Conservation (phyloP, 805 yeast genomes). For the Teunomyces funiuensis region DNA sequence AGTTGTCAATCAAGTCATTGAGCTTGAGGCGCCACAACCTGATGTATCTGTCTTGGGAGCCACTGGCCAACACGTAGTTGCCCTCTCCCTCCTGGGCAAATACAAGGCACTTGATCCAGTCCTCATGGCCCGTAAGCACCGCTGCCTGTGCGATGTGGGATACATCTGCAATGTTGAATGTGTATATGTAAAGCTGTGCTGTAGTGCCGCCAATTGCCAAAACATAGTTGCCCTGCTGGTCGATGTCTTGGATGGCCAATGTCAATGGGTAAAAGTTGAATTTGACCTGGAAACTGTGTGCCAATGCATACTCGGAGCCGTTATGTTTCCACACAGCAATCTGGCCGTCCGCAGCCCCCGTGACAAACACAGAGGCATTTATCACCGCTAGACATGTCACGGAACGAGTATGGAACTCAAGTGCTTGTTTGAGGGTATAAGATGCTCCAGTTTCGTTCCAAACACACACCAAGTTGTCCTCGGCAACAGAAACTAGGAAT, state of each 20-base stretch:
- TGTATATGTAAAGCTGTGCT: constrained; percentile 51
- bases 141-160: constrained; percentile 43
- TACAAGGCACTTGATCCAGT: constrained; percentile 83
- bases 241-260: constrained; percentile 34
- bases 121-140: constrained; percentile 85
- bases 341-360: constrained; percentile 67
- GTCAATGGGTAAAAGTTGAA: constrained; percentile 50
- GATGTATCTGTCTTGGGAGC: constrained; percentile 90
- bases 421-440: constrained; percentile 30
- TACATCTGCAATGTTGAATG: constrained; percentile 31
- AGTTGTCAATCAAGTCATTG: constrained; percentile 54
- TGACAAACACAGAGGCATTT: constrained; percentile 41
- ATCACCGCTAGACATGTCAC: constrained; percentile 53
- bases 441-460: constrained; percentile 46
- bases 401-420: constrained; percentile 47
- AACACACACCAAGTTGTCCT: constrained; percentile 60
- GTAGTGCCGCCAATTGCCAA: constrained; percentile 77
- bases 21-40: constrained; percentile 79
- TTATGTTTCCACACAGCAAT: constrained; percentile 52
- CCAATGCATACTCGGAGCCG: constrained; percentile 19
- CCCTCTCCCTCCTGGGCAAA: constrained; percentile 51
- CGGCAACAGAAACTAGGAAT: constrained; percentile 59
- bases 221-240: constrained; percentile 35
- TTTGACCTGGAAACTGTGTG: constrained; percentile 34
- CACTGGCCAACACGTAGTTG: constrained; percentile 74